These are phyloP conservation scores for Leucoagaricus sp. DNA, from an alignment of 1,284 basidiomycete species.

Conservation along the genomic window DNA sequence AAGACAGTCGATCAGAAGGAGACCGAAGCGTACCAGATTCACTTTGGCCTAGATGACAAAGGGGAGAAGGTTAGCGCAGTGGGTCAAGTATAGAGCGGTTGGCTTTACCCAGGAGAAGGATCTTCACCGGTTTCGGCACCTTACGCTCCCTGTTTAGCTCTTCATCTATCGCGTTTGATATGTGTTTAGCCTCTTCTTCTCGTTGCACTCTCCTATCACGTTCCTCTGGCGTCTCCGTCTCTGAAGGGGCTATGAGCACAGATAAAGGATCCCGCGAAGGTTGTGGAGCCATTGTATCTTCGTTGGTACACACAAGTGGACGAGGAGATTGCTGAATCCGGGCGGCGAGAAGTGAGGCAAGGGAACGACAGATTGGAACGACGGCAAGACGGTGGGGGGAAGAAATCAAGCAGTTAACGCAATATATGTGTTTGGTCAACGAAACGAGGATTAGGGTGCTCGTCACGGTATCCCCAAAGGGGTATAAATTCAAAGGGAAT, in stretches of 20 bases:
- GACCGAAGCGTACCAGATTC: conserved; percentile 59
- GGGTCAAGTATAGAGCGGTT: conserved; percentile 21
- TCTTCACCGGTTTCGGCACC: conserved; percentile 59
- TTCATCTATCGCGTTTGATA: conserved; percentile 41
- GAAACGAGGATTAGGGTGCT: background rate
- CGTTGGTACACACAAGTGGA: background rate
- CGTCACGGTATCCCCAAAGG: background rate
- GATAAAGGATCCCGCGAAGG: conserved; percentile 54
- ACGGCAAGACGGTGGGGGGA: background rate
- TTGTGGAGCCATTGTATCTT: background rate
- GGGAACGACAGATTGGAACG: background rate
- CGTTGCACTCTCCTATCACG: conserved; percentile 48
- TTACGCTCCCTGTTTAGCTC: conserved; percentile 47
- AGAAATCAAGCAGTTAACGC: background rate
- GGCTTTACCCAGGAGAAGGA: conserved; percentile 71
- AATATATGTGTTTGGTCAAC: background rate
- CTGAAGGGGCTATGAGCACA: conserved; percentile 51
- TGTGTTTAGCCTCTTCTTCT: conserved; percentile 60
- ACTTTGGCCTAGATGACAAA: conserved; percentile 57
- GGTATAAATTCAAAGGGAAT: background rate
- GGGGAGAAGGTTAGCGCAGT: background rate
- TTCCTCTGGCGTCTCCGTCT: conserved; percentile 55
- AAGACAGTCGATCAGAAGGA: conserved; percentile 1
- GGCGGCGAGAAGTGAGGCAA: background rate
- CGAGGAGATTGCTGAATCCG: too few species aligned